A percentile compares a stretch with the other conserved stretches of the same genome.
These are phyloP conservation scores for Xeromyces bisporus DNA, from an alignment of 495 filamentous ascomycete genomes.

Conservation along the genomic window DNA sequence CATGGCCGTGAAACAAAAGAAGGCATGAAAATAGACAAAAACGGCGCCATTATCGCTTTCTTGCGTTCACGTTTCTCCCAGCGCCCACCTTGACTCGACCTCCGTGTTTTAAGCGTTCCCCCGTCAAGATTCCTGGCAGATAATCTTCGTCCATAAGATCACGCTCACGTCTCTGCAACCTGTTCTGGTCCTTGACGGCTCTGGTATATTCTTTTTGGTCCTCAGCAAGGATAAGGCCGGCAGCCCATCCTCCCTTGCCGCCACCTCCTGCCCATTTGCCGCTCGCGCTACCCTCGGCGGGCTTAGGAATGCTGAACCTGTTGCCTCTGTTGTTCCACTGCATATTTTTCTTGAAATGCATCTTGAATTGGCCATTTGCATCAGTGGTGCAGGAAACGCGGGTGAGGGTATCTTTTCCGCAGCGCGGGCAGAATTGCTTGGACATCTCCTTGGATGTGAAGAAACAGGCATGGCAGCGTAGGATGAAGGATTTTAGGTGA, in stretches of 20 bases:
- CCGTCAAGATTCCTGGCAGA: conserved; percentile 70
- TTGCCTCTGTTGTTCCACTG: conserved; percentile 91
- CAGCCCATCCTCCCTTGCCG: conserved; percentile 77
- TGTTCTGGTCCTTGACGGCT: conserved; percentile 43
- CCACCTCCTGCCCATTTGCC: conserved; percentile 59
- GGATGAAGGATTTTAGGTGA: conserved; percentile 67
- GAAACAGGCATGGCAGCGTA: conserved; percentile 93
- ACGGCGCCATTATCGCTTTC: conserved; percentile 42
- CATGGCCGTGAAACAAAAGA: conserved; percentile 6
- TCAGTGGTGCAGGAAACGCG: conserved; percentile 76
- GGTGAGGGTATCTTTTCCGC: conserved; percentile 73
- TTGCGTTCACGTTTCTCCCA: conserved; percentile 73
- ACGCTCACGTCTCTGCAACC: conserved; percentile 42
- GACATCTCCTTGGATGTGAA: conserved; percentile 63
- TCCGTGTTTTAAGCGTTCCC: conserved; percentile 44
- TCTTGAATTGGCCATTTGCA: conserved; percentile 57
- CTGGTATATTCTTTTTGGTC: conserved; percentile 87
- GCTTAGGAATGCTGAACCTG: conserved; percentile 79
- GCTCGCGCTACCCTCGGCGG: conserved; percentile 59
- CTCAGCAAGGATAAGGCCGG: conserved; percentile 66
- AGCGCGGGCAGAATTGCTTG: conserved; percentile 87
- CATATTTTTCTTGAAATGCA: conserved; percentile 89
- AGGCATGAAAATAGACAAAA: too few species aligned
- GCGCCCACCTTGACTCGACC: conserved; percentile 67
- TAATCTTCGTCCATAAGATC: conserved; percentile 95